Evolutionary conservation across 495 filamentous ascomycete genomes (phyloP).

Genomic region (Haplographium delicatum): DNA sequence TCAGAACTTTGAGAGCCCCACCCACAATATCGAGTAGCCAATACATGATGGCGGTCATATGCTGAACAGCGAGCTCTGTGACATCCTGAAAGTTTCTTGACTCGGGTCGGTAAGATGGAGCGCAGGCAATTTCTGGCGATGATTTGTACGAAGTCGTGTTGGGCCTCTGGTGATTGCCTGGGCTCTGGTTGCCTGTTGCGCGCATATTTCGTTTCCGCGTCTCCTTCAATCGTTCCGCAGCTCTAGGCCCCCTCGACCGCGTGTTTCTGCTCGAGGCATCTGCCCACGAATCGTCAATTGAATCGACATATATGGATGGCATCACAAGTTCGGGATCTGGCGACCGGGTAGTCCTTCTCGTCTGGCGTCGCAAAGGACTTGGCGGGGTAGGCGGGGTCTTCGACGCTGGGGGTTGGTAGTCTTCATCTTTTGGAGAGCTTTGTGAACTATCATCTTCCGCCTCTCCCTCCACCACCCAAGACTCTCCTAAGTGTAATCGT

Average conservation of each 20-base stretch:
- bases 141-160: conserved; percentile 5
- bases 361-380: conserved; percentile 13
- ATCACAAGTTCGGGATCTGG: conserved; percentile 44
- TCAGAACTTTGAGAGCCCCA: conserved; percentile 43
- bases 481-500: conserved; percentile 28
- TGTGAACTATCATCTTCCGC: conserved; percentile 24
- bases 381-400: background rate
- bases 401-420: background rate
- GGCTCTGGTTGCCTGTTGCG: conserved; percentile 15
- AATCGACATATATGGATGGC: conserved; percentile 36
- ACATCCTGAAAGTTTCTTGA: conserved; percentile 8
- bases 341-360: conserved; percentile 18
- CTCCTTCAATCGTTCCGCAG: background rate
- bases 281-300: conserved; percentile 29
- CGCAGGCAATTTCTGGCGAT: background rate
- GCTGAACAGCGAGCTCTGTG: conserved; percentile 12
- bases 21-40: conserved; percentile 47
- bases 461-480: conserved; percentile 35
- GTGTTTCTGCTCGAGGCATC: conserved; percentile 20
- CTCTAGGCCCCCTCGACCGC: conserved; percentile 3
- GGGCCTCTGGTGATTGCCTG: conserved; percentile 15
- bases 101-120: background rate
- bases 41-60: conserved; percentile 24
- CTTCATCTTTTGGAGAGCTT: conserved; percentile 10
- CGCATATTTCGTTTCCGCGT: conserved; percentile 9